These are phyloP conservation scores for Penicillium paneum DNA, from an alignment of 2,329 filamentous ascomycete species.

Conservation along the genomic window DNA sequence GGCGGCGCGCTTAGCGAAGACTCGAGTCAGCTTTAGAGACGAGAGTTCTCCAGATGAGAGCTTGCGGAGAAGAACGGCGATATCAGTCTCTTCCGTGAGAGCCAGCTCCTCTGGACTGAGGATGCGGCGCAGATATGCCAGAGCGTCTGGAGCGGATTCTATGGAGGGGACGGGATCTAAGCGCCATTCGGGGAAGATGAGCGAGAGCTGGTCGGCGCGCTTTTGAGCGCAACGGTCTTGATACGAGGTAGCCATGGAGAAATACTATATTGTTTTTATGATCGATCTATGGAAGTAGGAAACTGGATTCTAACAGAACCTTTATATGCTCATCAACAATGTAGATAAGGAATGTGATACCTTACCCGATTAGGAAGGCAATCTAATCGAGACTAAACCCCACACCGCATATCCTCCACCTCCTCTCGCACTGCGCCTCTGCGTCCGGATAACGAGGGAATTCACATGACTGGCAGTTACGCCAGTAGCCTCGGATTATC, in stretches of 20 bases:
- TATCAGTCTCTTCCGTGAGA: constrained; percentile 25
- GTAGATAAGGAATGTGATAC: constrained; percentile 17
- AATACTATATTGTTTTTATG: not conserved
- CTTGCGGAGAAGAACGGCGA: constrained; percentile 21
- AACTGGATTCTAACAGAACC: not conserved
- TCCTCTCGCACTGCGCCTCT: constrained; percentile 33
- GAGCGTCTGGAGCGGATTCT: constrained; percentile 19
- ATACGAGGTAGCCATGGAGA: constrained; percentile 14
- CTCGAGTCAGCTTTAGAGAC: constrained; percentile 27
- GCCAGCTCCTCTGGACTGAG: constrained; percentile 18
- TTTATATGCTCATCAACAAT: constrained; percentile 1
- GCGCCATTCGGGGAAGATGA: constrained; percentile 26
- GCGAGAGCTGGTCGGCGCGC: constrained; percentile 20
- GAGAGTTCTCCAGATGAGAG: constrained; percentile 21
- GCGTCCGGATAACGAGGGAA: constrained; percentile 40
- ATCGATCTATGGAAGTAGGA: not conserved
- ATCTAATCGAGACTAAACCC: constrained; percentile 12
- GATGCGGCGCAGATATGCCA: constrained; percentile 16
- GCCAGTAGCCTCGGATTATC: constrained; percentile 39
- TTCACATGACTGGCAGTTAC: constrained; percentile 36
- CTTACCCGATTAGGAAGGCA: constrained; percentile 25
- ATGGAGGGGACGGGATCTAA: constrained; percentile 21
- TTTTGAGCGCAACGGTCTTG: constrained; percentile 25
- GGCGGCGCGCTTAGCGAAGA: constrained; percentile 38
- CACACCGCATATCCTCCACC: constrained; percentile 31